phyloP scores from a whole-genome alignment of 345 rosid species.

The Combretum micranthum region DNA sequence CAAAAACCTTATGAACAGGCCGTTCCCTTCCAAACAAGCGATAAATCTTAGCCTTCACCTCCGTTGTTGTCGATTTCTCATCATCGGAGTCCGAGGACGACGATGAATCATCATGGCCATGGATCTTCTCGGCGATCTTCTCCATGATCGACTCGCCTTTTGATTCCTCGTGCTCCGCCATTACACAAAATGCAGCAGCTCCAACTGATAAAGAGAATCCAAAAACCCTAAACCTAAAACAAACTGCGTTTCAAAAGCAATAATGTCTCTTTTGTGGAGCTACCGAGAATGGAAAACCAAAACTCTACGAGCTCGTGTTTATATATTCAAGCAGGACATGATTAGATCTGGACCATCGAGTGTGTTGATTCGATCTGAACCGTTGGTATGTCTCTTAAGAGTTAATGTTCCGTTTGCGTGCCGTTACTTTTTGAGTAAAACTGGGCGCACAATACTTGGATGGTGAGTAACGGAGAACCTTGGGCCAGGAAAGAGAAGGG shows the following conservation, averaged over 20 bases:
- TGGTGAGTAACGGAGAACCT: no score
- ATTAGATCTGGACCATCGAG: no score
- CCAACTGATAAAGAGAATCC: neutral
- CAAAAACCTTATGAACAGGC: constrained; percentile 45
- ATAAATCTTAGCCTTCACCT: constrained; percentile 18
- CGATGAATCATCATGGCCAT: constrained; percentile 8
- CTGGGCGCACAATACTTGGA: neutral
- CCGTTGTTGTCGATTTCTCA: constrained; percentile 9
- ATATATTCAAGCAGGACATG: no score
- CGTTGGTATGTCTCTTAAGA: neutral
- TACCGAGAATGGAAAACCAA: no score
- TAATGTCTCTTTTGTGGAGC: neutral
- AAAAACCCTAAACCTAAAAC: constrained; percentile 12
- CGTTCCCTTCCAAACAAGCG: constrained; percentile 41
- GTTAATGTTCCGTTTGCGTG: constrained; percentile 2
- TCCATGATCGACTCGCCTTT: constrained; percentile 16
- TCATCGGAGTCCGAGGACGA: constrained; percentile 17
- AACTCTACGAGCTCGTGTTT: no score
- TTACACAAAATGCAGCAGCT: neutral
- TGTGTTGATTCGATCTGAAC: neutral
- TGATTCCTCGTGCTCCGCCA: constrained; percentile 22
- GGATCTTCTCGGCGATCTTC: constrained; percentile 18
- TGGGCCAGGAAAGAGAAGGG: no score
- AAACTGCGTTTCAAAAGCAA: neutral
- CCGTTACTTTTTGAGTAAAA: constrained; percentile 3